Percentiles rank a stretch among this genome's conserved stretches.
Evolutionary conservation across 768 basidiomycete species (phyloP).

Genomic region (Boletus patriciae): DNA sequence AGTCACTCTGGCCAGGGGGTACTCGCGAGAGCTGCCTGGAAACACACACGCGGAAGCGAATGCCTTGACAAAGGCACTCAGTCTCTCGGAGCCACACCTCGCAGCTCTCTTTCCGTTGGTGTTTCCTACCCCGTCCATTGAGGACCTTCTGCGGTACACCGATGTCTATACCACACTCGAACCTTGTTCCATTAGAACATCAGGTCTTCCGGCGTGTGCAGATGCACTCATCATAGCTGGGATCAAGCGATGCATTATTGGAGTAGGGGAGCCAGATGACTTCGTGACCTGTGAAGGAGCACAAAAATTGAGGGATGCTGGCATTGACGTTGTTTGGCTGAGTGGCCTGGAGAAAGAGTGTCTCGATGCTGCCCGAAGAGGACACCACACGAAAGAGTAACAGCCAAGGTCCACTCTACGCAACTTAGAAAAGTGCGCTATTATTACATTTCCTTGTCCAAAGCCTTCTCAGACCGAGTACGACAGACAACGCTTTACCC

Average conservation of each 20-base stretch:
- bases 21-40: slow-evolving; percentile 86
- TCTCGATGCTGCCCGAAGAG: slow-evolving; percentile 72
- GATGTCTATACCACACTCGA: slow-evolving; percentile 96
- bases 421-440: slow-evolving; percentile 5
- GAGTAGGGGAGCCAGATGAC: slow-evolving; percentile 88
- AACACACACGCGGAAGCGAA: slow-evolving; percentile 99
- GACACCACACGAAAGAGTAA: slow-evolving; percentile 31
- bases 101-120: slow-evolving; percentile 42
- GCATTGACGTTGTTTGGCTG: slow-evolving; percentile 75
- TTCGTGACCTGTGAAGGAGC: slow-evolving; percentile 95
- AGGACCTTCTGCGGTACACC: slow-evolving; percentile 53
- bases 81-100: slow-evolving; percentile 47
- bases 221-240: slow-evolving; percentile 73
- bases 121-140: slow-evolving; percentile 29
- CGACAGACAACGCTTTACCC: slow-evolving; percentile 16
- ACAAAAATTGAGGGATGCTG: slow-evolving; percentile 63
- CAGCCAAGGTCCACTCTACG: neutral
- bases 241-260: slow-evolving; percentile 79
- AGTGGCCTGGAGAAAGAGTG: slow-evolving; percentile 77
- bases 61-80: slow-evolving; percentile 70
- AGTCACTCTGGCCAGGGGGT: slow-evolving; percentile 72
- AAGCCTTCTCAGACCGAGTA: neutral
- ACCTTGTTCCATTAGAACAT: slow-evolving; percentile 88
- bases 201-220: slow-evolving; percentile 83
- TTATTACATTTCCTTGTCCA: neutral